phyloP scores from a whole-genome alignment of 805 yeast genomes.

The Hanseniaspora thailandica region DNA sequence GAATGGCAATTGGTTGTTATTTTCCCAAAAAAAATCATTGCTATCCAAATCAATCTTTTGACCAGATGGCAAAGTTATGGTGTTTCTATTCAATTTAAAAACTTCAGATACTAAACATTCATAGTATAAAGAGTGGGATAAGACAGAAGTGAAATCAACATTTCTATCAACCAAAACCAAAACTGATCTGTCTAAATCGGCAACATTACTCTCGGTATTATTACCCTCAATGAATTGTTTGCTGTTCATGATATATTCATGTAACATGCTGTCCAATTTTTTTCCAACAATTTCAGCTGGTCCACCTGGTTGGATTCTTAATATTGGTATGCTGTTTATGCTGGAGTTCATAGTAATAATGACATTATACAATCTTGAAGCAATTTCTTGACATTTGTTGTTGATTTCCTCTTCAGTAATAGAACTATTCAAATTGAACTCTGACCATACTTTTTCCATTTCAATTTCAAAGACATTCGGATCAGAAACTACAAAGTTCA shows the following conservation, averaged over 20 bases:
- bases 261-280: constrained; percentile 66
- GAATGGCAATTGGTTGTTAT: constrained; percentile 77
- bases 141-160: constrained; percentile 84
- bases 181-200: constrained; percentile 51
- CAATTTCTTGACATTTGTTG: constrained; percentile 51
- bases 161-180: constrained; percentile 76
- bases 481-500: constrained; percentile 85
- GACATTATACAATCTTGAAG: constrained; percentile 69
- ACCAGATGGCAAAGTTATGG: constrained; percentile 45
- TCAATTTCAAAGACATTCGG: constrained; percentile 80
- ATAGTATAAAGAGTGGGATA: constrained; percentile 94
- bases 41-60: constrained; percentile 83
- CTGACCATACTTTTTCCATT: constrained; percentile 43
- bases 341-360: constrained; percentile 41
- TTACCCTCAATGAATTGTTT: constrained; percentile 22
- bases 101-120: constrained; percentile 94
- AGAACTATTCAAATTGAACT: constrained; percentile 54
- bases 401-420: constrained; percentile 67
- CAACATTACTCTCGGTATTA: constrained; percentile 17
- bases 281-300: constrained; percentile 92
- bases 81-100: constrained; percentile 67
- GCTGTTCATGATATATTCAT: constrained; percentile 74
- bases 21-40: constrained; percentile 81
- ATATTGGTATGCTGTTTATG: constrained; percentile 69
- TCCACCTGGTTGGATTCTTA: constrained; percentile 82